Evolutionary conservation across 2,329 filamentous ascomycete genomes (phyloP), one percentile per base, ranked within the genome.

Genomic region (Fusarium sp.): DNA sequence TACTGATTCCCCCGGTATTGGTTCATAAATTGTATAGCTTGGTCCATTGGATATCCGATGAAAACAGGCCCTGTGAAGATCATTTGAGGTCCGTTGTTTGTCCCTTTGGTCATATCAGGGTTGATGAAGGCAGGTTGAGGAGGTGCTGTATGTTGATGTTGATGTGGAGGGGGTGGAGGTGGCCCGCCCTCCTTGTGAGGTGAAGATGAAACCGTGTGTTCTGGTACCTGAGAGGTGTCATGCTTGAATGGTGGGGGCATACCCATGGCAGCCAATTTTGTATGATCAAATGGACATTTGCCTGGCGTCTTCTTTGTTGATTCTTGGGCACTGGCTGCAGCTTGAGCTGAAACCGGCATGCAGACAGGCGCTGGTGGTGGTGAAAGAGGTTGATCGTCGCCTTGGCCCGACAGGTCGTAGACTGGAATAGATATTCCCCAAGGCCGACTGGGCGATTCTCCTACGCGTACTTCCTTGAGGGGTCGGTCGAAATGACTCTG

Each of bases 11-110:
- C 75, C 75, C 79, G 86, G 65, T 85, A 87, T 61, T 89, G 86
- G 74, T 92, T 90, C 84, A 97, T 88, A 56, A 97, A 87, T 60
- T 89, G 86, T 29, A 93, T 88, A n/a, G 93, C 93, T 79, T 97
- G 91, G 66, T 97, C 93, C 68, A 94, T 88, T 14, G 92, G 90
- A 77, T 97, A 98, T 0, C 95, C 95, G 76, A 98, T 94, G 78
- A 98, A 98, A 1, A 98, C 94, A 0, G 95, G 95, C 0, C 95
- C 95, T 13, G 93, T 97, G 78, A 98, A 97, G 1, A 97, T 86
- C 88, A 98, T 92, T 75, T 92, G 91, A 14, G 93, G 89, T 14
- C 74, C 73, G 14, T 75, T 78, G 42, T 71, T 68, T 10, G 73
- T 73, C 58, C 76, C 77, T 72, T 83, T 80, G 52, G 76, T 56